These are phyloP conservation scores for Cystofilobasidium ferigula DNA, from an alignment of 768 basidiomycete species.

Conservation along the genomic window DNA sequence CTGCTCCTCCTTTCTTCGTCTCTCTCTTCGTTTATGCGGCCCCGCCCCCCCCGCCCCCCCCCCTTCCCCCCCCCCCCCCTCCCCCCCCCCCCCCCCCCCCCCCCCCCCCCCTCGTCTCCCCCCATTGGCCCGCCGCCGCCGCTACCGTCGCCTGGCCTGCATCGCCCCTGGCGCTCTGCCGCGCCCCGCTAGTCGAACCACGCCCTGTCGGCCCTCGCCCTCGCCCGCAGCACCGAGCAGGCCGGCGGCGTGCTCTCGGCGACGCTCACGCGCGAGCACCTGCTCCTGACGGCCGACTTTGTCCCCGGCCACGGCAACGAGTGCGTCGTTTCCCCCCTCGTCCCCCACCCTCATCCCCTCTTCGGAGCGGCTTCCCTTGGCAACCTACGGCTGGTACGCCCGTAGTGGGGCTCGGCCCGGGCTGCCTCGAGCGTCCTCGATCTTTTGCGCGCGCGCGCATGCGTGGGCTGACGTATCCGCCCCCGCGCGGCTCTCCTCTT, in stretches of 20 bases:
- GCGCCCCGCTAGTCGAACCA: conserved; percentile 2
- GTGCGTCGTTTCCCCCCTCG: conserved; percentile 61
- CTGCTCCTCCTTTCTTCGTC: too few relatives aligned
- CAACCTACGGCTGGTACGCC: too few relatives aligned
- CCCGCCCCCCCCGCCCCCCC: too few relatives aligned
- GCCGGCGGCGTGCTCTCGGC: conserved; percentile 85
- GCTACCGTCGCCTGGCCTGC: too few relatives aligned
- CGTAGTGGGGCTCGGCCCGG: too few relatives aligned
- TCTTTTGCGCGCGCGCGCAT: too few relatives aligned
- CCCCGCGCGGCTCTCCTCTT: neutral
- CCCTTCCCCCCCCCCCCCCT: neutral
- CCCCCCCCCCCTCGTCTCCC: neutral
- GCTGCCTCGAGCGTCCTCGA: too few relatives aligned
- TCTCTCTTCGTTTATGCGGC: neutral
- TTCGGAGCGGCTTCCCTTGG: too few relatives aligned
- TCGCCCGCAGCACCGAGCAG: conserved; percentile 82
- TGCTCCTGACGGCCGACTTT: conserved; percentile 90
- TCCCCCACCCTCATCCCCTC: neutral
- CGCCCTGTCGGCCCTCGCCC: conserved; percentile 56
- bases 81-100: neutral
- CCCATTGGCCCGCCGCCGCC: neutral
- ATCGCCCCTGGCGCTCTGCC: too few relatives aligned
- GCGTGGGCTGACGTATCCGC: too few relatives aligned
- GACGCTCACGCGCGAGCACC: conserved; percentile 76
- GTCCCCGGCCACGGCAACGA: conserved; percentile 84